Percentiles rank a stretch among this genome's conserved stretches.
These are phyloP conservation scores for Diaporthe velutina DNA, from an alignment of 2,329 filamentous ascomycete species.

Conservation along the genomic window DNA sequence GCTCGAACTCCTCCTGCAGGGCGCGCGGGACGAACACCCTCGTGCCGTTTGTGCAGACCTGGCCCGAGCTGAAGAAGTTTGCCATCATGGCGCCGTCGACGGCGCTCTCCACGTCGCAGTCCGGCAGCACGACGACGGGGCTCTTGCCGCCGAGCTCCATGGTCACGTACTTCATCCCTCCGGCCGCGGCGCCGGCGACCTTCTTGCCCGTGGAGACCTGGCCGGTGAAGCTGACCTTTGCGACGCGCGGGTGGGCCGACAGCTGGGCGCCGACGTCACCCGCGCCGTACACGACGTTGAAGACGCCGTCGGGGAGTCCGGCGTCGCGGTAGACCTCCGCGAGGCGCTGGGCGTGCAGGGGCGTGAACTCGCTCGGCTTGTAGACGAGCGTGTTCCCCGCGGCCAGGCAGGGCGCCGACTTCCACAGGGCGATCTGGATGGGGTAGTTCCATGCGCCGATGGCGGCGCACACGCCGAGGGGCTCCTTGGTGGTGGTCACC, in stretches of 20 bases:
- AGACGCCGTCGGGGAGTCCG: slow-evolving; percentile 84
- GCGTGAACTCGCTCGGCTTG: slow-evolving; percentile 90
- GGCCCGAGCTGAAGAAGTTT: slow-evolving; percentile 91
- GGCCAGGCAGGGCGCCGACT: slow-evolving; percentile 86
- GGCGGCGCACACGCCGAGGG: slow-evolving; percentile 85
- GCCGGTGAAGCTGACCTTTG: slow-evolving; percentile 91
- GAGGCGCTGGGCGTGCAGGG: slow-evolving; percentile 82
- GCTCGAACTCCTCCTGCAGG: slow-evolving; percentile 78
- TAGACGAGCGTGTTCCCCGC: slow-evolving; percentile 93
- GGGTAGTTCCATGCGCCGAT: slow-evolving; percentile 96
- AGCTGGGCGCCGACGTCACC: slow-evolving; percentile 83
- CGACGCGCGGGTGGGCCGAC: slow-evolving; percentile 78
- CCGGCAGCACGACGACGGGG: slow-evolving; percentile 83
- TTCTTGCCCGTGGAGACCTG: slow-evolving; percentile 87
- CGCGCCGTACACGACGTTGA: slow-evolving; percentile 87
- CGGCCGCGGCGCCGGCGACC: slow-evolving; percentile 81
- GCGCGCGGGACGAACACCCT: slow-evolving; percentile 82
- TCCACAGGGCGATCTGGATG: slow-evolving; percentile 91
- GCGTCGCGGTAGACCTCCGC: slow-evolving; percentile 84
- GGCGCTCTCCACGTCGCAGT: slow-evolving; percentile 83
- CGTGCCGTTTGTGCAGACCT: slow-evolving; percentile 94
- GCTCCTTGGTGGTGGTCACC: slow-evolving; percentile 86
- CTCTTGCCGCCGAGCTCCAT: slow-evolving; percentile 94
- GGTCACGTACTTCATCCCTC: slow-evolving; percentile 89
- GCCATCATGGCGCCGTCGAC: slow-evolving; percentile 93